Conservation (phyloP, 768 basidiomycete species). For the Crepidotus variabilis region DNA sequence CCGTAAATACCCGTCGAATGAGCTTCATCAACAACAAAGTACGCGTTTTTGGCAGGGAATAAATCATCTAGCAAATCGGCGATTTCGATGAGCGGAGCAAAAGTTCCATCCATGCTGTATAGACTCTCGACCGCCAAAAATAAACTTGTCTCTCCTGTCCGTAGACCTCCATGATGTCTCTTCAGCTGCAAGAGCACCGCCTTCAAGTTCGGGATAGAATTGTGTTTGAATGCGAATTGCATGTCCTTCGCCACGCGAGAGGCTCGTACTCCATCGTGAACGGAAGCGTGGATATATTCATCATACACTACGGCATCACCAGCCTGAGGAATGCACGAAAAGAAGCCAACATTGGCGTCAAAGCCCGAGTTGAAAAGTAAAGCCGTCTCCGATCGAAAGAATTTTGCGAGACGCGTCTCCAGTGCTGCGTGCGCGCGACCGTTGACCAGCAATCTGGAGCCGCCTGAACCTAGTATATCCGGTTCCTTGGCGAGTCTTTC, state of each 20-base stretch:
- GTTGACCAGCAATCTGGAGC: slow-evolving; percentile 83
- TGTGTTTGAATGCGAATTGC: slow-evolving; percentile 64
- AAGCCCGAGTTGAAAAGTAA: slow-evolving; percentile 91
- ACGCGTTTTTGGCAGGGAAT: slow-evolving; percentile 60
- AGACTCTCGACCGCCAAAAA: slow-evolving; percentile 88
- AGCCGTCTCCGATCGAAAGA: slow-evolving; percentile 61
- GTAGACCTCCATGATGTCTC: slow-evolving; percentile 30
- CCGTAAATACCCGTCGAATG: slow-evolving; percentile 93
- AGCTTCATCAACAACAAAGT: slow-evolving; percentile 88
- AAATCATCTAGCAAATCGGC: slow-evolving; percentile 56
- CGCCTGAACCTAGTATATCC: slow-evolving; percentile 80
- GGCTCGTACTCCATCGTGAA: slow-evolving; percentile 85
- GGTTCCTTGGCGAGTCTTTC: slow-evolving; percentile 41
- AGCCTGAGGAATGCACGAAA: slow-evolving; percentile 71
- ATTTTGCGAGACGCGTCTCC: slow-evolving; percentile 61
- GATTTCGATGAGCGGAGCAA: slow-evolving; percentile 70
- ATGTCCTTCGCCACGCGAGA: slow-evolving; percentile 40
- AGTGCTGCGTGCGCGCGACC: slow-evolving; percentile 65
- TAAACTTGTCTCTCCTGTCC: slow-evolving; percentile 40
- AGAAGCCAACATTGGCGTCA: slow-evolving; percentile 89
- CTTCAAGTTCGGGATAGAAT: slow-evolving; percentile 53
- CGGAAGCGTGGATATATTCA: slow-evolving; percentile 85
- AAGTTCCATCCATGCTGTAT: slow-evolving; percentile 96
- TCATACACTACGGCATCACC: slow-evolving; percentile 81
- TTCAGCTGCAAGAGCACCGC: slow-evolving; percentile 38